Evolutionary conservation across 345 rosid genomes (phyloP).

Genomic region (Corchorus olitorius): DNA sequence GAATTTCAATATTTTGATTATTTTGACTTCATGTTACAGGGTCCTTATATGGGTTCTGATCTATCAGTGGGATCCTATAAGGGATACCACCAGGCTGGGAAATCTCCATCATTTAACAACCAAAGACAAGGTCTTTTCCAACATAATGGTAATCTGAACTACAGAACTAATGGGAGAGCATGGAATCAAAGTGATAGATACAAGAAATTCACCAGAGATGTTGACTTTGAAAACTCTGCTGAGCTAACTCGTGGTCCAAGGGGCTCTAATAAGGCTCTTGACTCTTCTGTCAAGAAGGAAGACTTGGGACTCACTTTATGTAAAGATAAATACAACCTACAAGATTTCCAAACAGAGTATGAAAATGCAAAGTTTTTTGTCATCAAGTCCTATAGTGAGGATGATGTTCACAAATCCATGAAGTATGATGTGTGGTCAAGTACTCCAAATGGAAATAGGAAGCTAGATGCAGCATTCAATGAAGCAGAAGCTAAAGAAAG

Average conservation of each 20-base stretch:
- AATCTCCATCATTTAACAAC: constrained; percentile 34
- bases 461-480: constrained; percentile 65
- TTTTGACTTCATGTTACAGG: constrained; percentile 32
- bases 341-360: constrained; percentile 55
- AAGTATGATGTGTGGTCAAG: constrained; percentile 84
- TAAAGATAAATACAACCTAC: constrained; percentile 55
- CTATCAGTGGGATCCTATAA: constrained; percentile 37
- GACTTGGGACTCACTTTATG: constrained; percentile 31
- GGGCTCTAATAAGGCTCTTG: constrained; percentile 38
- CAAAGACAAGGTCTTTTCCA: constrained; percentile 42
- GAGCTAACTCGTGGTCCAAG: constrained; percentile 79
- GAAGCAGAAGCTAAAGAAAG: constrained; percentile 50
- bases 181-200: constrained; percentile 51
- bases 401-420: constrained; percentile 74
- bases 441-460: constrained; percentile 69
- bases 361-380: constrained; percentile 64
- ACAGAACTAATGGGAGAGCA: constrained; percentile 40
- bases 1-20: constrained; percentile 16
- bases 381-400: constrained; percentile 81
- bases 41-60: constrained; percentile 38
- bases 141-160: constrained; percentile 35
- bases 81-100: constrained; percentile 45
- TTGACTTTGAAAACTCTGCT: constrained; percentile 43
- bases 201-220: constrained; percentile 35
- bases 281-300: constrained; percentile 42